phyloP scores from a whole-genome alignment of 345 rosid species.

The Pseudoturritis turrita region DNA sequence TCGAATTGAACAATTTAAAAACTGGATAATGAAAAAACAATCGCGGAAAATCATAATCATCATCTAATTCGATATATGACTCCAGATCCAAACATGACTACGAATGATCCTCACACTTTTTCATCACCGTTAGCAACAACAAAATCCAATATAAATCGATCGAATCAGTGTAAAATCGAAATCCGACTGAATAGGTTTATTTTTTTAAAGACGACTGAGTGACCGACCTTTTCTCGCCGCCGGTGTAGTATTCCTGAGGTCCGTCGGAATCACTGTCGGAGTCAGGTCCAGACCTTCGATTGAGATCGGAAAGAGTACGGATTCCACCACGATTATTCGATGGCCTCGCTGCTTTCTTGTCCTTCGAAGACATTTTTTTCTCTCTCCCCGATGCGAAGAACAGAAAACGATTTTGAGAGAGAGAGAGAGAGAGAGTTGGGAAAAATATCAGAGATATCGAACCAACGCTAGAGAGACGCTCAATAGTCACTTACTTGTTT shows the following conservation, averaged over 20 bases:
- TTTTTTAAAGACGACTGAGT: constrained; percentile 35
- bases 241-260: constrained; percentile 93
- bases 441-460: neutral
- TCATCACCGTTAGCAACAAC: neutral
- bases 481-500: neutral
- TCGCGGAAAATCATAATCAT: neutral
- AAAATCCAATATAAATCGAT: neutral
- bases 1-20: neutral
- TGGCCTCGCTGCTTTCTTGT: constrained; percentile 67
- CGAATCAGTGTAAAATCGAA: neutral
- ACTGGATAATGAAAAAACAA: neutral
- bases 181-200: neutral
- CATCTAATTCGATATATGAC: neutral
- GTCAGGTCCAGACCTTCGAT: constrained; percentile 71
- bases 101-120: neutral
- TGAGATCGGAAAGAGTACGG: constrained; percentile 89
- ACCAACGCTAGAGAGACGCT: constrained; percentile 23
- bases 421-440: neutral
- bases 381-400: neutral
- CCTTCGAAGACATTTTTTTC: constrained; percentile 61
- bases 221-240: constrained; percentile 90
- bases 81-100: constrained; percentile 19
- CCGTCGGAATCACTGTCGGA: constrained; percentile 84
- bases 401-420: neutral
- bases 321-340: constrained; percentile 62